Base-by-base conservation (phyloP, 192 early-diverging fungal species). In the Podila horticola region DNA sequence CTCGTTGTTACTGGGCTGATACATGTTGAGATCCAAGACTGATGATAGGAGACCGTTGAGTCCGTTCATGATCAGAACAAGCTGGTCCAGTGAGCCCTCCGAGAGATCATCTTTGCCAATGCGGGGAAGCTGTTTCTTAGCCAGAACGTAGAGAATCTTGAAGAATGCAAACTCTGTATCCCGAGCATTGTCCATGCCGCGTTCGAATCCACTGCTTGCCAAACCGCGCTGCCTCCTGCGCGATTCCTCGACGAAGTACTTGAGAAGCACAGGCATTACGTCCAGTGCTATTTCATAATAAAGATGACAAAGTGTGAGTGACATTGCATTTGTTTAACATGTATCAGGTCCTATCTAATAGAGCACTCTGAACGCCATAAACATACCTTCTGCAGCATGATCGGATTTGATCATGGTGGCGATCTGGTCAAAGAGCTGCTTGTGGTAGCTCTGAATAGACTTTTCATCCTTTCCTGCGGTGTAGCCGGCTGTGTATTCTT, bases 1-100 rank as follows among this genome's bases (percentile, higher is more conserved):
- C 57, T 73, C 62, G 48, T 81, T 72, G 49, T 81, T 81, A 48
- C 77, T 81, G 4, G 77, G 77, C 58, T 81, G 77, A 34, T 81
- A 81, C 71, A 81, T 72, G 58, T 81, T 73, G 38, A 81, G 67
- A 26, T 73, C 62, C 22, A 81, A 31, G 13, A 81, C 57, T 0
- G 71, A 55, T 8, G 66, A 62, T 7, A 81, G 71, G 2, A 81
- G 36, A 8, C 33, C 13, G 62, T 73, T 81, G 67, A 64, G 77
- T 0, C 70, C 61, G 9, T 81, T 71, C 69, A 81, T 81, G 57
- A 81, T 69, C 20, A 69, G 41, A 30, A 41, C 51, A 8, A 81
- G 61, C 6, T 81, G 61, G 7, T 51, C 57, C 30, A 81, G 36
- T 1, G 66, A 64, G 15, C 49, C 7, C n/a, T 58, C 55, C 0